Conservation (phyloP, 2,329 filamentous ascomycete genomes). For the Fusarium sp. region DNA sequence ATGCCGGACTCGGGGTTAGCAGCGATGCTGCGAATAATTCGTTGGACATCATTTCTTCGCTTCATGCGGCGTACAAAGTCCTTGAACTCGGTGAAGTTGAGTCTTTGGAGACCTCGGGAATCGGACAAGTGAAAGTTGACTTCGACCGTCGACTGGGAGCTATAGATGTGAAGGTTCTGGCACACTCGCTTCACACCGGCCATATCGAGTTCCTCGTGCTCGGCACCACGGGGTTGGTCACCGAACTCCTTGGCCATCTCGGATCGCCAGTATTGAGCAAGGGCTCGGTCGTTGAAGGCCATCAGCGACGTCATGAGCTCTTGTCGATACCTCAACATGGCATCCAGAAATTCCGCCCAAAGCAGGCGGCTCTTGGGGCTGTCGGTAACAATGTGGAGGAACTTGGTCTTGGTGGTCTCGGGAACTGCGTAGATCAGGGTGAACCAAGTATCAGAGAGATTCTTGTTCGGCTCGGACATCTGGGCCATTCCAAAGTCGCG, state of each 20-base stretch:
- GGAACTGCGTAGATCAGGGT: constrained; percentile 90
- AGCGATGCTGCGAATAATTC: constrained; percentile 77
- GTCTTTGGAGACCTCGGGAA: constrained; percentile 71
- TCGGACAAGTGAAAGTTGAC: constrained; percentile 83
- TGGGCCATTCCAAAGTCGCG: constrained; percentile 84
- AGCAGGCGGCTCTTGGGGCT: constrained; percentile 79
- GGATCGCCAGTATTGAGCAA: constrained; percentile 87
- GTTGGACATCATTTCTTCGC: constrained; percentile 84
- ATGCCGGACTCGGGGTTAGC: constrained; percentile 75
- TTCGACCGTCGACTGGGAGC: constrained; percentile 80
- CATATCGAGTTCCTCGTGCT: constrained; percentile 82
- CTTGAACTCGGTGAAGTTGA: constrained; percentile 87
- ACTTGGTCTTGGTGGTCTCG: constrained; percentile 86
- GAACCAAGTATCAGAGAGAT: constrained; percentile 82
- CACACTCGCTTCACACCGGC: constrained; percentile 87
- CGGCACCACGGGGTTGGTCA: constrained; percentile 64
- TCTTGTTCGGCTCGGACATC: constrained; percentile 49
- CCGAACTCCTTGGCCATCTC: constrained; percentile 82
- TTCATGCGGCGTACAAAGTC: constrained; percentile 88
- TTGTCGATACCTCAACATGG: constrained; percentile 88
- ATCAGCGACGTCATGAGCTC: constrained; percentile 92
- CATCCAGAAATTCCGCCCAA: constrained; percentile 89
- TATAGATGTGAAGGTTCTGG: constrained; percentile 92
- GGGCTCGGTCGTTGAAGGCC: constrained; percentile 85
- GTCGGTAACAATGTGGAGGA: constrained; percentile 88